A percentile compares a stretch with the other conserved stretches of the same genome.
Evolutionary conservation across 1,284 basidiomycete genomes (phyloP).

Genomic region (Gymnopus androsaceus): DNA sequence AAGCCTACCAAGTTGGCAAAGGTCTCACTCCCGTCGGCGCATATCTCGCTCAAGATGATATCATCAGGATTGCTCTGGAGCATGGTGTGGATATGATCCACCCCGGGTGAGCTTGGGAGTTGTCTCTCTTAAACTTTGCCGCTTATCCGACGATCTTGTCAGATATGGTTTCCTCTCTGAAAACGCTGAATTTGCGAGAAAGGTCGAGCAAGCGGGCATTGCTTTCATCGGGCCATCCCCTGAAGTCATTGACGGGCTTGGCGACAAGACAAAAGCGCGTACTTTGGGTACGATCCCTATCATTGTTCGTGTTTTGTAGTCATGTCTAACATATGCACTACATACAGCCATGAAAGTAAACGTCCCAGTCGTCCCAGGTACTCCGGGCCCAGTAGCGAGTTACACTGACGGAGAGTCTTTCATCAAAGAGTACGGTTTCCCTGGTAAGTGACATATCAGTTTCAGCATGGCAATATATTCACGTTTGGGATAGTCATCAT

Average conservation of each 20-base stretch:
- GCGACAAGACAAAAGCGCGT: slow-evolving; percentile 98
- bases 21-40: slow-evolving; percentile 95
- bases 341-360: slow-evolving; percentile 78
- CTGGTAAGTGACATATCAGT: slow-evolving; percentile 56
- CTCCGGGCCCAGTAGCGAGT: slow-evolving; percentile 86
- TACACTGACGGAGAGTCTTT: slow-evolving; percentile 87
- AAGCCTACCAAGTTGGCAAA: slow-evolving; percentile 97
- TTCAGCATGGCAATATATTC: not conserved
- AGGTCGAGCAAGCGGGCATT: slow-evolving; percentile 96
- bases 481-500: slow-evolving; percentile 70
- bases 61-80: slow-evolving; percentile 92
- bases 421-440: slow-evolving; percentile 95
- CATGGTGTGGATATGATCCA: slow-evolving; percentile 99
- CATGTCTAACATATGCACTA: slow-evolving; percentile 9
- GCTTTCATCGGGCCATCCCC: slow-evolving; percentile 97
- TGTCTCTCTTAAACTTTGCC: slow-evolving; percentile 1
- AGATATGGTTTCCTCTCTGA: slow-evolving; percentile 98
- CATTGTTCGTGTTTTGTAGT: slow-evolving; percentile 8
- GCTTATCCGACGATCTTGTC: slow-evolving; percentile 14
- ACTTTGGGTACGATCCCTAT: slow-evolving; percentile 60
- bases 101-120: slow-evolving; percentile 68
- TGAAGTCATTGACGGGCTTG: slow-evolving; percentile 95
- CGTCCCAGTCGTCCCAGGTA: slow-evolving; percentile 97
- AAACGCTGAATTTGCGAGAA: slow-evolving; percentile 93
- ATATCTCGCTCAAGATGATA: slow-evolving; percentile 97